phyloP scores from a whole-genome alignment of 441 rosid genomes.

The Arabidopsis hybrid region DNA sequence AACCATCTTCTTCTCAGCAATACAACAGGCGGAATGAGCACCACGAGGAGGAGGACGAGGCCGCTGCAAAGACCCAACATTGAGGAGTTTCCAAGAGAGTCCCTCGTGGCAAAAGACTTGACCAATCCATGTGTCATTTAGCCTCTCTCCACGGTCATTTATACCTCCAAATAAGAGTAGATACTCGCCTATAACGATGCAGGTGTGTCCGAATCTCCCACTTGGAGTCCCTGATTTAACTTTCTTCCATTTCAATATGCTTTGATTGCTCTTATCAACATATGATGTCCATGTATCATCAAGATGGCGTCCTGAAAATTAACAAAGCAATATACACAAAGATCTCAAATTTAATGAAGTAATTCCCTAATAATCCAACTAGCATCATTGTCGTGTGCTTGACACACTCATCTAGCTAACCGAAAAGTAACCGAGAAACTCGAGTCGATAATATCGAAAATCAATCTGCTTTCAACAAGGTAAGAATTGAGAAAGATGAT shows the following conservation, averaged over 20 bases:
- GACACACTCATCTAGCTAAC: constrained; percentile 36
- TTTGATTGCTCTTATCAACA: constrained; percentile 56
- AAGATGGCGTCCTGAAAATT: constrained; percentile 79
- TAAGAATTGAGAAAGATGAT: constrained; percentile 5
- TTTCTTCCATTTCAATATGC: constrained; percentile 68
- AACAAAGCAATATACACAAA: constrained; percentile 25
- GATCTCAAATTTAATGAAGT: constrained; percentile 13
- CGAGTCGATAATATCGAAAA: constrained; percentile 13
- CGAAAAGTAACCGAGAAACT: background rate
- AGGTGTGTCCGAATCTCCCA: constrained; percentile 93
- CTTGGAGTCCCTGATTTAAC: constrained; percentile 74
- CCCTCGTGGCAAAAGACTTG: constrained; percentile 55
- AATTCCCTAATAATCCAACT: constrained; percentile 8
- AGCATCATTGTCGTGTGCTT: constrained; percentile 26
- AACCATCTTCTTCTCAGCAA: constrained; percentile 69
- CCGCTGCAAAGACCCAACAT: constrained; percentile 48
- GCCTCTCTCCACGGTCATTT: constrained; percentile 82
- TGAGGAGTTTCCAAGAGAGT: constrained; percentile 73
- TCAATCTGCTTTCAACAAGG: background rate
- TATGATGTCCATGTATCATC: constrained; percentile 94
- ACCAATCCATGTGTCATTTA: constrained; percentile 89
- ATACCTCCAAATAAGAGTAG: constrained; percentile 92
- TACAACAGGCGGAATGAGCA: constrained; percentile 87
- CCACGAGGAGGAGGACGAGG: constrained; percentile 81
- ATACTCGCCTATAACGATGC: constrained; percentile 59